Percentiles rank a stretch among this genome's conserved stretches.
Evolutionary conservation across 495 filamentous ascomycete species (phyloP).

Genomic region (Aspergillus steynii): DNA sequence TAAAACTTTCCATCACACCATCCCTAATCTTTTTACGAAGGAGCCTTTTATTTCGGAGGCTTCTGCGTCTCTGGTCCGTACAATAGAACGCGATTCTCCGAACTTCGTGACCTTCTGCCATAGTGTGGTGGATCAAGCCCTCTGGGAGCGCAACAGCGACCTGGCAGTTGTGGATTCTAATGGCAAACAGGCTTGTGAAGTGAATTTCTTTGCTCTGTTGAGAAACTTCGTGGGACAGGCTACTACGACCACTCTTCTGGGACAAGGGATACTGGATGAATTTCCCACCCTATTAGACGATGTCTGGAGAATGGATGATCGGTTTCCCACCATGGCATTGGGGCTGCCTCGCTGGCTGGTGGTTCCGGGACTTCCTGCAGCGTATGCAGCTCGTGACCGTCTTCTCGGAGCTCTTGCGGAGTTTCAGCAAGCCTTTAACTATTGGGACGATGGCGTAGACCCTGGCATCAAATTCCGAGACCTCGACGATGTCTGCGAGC

Average conservation of each 20-base stretch:
- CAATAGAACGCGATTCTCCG: constrained; percentile 42
- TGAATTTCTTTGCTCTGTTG: constrained; percentile 53
- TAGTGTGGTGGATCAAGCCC: constrained; percentile 60
- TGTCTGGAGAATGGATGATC: constrained; percentile 56
- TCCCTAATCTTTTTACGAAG: constrained; percentile 40
- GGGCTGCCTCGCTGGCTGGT: constrained; percentile 56
- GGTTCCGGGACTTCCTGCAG: constrained; percentile 47
- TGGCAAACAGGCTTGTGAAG: constrained; percentile 44
- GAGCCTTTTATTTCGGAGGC: constrained; percentile 46
- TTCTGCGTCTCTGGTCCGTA: constrained; percentile 29
- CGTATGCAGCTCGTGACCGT: constrained; percentile 52
- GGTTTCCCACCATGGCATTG: constrained; percentile 49
- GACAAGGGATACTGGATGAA: constrained; percentile 53
- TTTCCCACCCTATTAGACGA: constrained; percentile 54
- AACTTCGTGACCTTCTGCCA: constrained; percentile 58
- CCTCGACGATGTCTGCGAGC: constrained; percentile 51
- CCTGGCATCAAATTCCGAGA: constrained; percentile 51
- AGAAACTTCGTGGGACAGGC: constrained; percentile 54
- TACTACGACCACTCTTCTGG: constrained; percentile 53
- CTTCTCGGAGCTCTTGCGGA: constrained; percentile 47
- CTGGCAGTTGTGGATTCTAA: constrained; percentile 33
- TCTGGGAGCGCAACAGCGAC: constrained; percentile 57
- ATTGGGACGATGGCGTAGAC: constrained; percentile 45
- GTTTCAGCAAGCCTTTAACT: constrained; percentile 52
- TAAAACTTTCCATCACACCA: constrained; percentile 36